Percentiles rank a stretch among this genome's conserved stretches.
phyloP scores from a whole-genome alignment of 805 yeast species.

The Starmerella apicola region DNA sequence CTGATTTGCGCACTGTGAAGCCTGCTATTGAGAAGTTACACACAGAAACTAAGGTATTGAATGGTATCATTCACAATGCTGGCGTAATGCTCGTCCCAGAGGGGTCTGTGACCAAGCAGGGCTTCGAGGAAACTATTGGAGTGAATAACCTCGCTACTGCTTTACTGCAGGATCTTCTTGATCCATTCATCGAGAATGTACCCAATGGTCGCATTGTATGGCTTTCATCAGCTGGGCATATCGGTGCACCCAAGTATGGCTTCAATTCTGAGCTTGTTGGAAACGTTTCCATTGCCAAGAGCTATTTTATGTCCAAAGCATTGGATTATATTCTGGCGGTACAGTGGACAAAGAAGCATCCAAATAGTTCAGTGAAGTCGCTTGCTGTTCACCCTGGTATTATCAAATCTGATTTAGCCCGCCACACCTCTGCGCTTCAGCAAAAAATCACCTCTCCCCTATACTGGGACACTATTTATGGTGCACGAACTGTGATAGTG shows the following conservation, averaged over 20 bases:
- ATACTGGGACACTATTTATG: constrained; percentile 25
- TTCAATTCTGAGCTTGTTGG: constrained; percentile 29
- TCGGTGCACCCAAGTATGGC: constrained; percentile 25
- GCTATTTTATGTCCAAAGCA: constrained; percentile 37
- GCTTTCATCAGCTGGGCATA: constrained; percentile 34
- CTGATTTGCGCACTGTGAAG: constrained; percentile 20
- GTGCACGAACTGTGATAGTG: constrained; percentile 35
- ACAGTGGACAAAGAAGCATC: constrained; percentile 29
- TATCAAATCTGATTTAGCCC: constrained; percentile 28
- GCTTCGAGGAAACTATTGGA: constrained; percentile 37
- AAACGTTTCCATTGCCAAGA: constrained; percentile 2
- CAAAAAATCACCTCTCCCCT: constrained; percentile 1
- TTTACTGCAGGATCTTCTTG: constrained; percentile 30
- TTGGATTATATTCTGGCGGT: constrained; percentile 29
- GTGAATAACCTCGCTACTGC: constrained; percentile 38
- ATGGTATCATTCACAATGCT: constrained; percentile 23
- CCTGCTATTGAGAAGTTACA: constrained; percentile 18
- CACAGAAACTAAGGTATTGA: constrained; percentile 5
- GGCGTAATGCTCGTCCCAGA: constrained; percentile 25
- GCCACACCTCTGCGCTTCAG: constrained; percentile 16
- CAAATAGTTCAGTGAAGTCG: constrained; percentile 30
- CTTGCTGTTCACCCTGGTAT: constrained; percentile 34
- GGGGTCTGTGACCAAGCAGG: constrained; percentile 32
- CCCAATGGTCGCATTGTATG: constrained; percentile 35
- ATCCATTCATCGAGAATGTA: constrained; percentile 30